Base-by-base conservation (phyloP, 805 yeast genomes). In the Ogataea saltuana region DNA sequence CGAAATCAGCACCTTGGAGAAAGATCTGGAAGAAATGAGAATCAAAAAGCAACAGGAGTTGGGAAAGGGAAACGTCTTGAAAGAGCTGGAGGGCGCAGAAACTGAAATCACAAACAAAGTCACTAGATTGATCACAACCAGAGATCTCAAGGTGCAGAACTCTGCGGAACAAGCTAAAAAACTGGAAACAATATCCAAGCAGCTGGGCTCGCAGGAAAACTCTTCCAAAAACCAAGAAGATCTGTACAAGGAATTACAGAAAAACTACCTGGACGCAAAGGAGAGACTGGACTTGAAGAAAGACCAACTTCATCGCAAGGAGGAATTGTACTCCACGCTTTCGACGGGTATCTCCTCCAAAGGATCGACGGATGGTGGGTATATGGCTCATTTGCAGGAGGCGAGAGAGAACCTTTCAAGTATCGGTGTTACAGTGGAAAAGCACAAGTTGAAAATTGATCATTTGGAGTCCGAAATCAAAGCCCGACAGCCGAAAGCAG, bases 321-420 rank as follows among this genome's bases (percentile, higher is more conserved):
- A 87, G 54, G 97, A 90, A 48, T 70, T 90, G 9, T 65, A 88
- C 8, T 85, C 93, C 0, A 83, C 95, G 0, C 70, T 90, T 30
- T 81, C 89, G 0, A 88, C 96, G 0, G 97, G 97, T 55, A 81
- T 90, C n/a, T 85, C 96, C 0, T 78, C 95, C 0, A 81, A 78
- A 46, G 96, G 95, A 42, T 74, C 81, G 0, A 69, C 82, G 0
- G 84, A 82, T 54, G 82, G 85, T 25, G 97, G 97, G 7, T 90
- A 87, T 62, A 67, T 74, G 48, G 74, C 82, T 2, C 96, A 88
- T 54, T 64, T 89, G 31, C 77, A 78, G 44, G 80, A 78, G 35
- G 80, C 79, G 7, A 83, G 83, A 52, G 74, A 74, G 18, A 71
- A 69, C 29, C 60, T 82, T 6, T 75, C 81, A 34, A 74, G 76